Percentiles rank a stretch among this genome's conserved stretches.
Evolutionary conservation across 2,329 filamentous ascomycete species (phyloP).

Genomic region (Cytospora piceae): DNA sequence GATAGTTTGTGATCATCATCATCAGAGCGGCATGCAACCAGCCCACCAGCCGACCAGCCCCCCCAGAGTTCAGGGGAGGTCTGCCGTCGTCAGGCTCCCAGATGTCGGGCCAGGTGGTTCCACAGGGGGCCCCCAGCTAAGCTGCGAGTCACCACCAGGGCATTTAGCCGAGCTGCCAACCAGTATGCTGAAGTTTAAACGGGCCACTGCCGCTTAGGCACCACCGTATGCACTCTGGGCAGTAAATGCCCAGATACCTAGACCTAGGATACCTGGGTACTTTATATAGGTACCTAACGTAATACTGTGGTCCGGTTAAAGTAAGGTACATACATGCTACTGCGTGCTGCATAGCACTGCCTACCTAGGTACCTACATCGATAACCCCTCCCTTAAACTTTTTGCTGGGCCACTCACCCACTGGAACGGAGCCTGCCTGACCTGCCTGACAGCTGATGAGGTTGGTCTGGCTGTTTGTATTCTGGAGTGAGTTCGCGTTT

Average conservation of each 20-base stretch:
- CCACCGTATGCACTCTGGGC: not conserved
- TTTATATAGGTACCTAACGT: too few relatives aligned
- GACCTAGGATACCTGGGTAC: not conserved
- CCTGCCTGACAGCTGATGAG: not conserved
- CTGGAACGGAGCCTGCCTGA: not conserved
- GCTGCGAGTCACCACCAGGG: constrained; percentile 24
- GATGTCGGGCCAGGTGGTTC: constrained; percentile 18
- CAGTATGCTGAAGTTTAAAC: not conserved
- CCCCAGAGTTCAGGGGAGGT: not conserved
- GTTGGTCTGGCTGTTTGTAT: not conserved
- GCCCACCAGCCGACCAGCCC: not conserved
- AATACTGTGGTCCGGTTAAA: too few relatives aligned
- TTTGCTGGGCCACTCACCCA: not conserved
- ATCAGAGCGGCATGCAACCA: not conserved
- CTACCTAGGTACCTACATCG: not conserved
- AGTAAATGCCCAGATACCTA: not conserved
- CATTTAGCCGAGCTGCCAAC: constrained; percentile 19
- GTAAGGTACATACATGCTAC: not conserved
- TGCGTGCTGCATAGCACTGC: too few relatives aligned
- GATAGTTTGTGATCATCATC: not conserved
- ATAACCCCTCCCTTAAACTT: not conserved
- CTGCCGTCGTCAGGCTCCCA: not conserved
- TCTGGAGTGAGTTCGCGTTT: not conserved
- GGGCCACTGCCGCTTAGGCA: constrained; percentile 13
- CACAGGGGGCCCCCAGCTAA: constrained; percentile 19